Percentiles rank a stretch among this genome's conserved stretches.
Conservation (phyloP, 2,329 filamentous ascomycete genomes). For the Paraphoma sp. region DNA sequence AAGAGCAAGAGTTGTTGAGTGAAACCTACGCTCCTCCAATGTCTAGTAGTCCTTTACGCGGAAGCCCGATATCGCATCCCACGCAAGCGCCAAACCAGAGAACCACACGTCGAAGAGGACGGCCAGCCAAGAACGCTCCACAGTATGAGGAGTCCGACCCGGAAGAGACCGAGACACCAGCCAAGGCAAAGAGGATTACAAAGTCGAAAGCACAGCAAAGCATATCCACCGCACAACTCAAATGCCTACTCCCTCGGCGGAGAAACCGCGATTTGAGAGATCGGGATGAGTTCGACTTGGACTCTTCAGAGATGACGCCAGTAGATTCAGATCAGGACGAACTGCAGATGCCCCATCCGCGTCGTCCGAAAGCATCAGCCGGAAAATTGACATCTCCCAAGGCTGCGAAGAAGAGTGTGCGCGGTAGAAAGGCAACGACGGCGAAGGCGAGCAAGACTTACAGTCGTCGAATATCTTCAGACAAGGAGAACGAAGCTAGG, state of each 20-base stretch:
- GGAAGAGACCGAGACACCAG: constrained; percentile 32
- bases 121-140: constrained; percentile 18
- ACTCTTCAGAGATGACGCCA: constrained; percentile 40
- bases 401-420: constrained; percentile 29
- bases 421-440: constrained; percentile 28
- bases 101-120: constrained; percentile 25
- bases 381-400: constrained; percentile 30
- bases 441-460: constrained; percentile 38
- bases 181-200: constrained; percentile 18
- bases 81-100: constrained; percentile 18
- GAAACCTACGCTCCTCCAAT: constrained; percentile 53
- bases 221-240: constrained; percentile 53
- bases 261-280: constrained; percentile 35
- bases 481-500: constrained; percentile 51
- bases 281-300: constrained; percentile 51
- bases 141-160: constrained; percentile 30
- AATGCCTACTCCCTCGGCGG: constrained; percentile 54
- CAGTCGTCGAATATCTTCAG: constrained; percentile 45
- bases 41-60: constrained; percentile 48
- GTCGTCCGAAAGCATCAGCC: constrained; percentile 18
- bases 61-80: constrained; percentile 18
- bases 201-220: constrained; percentile 38
- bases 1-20: constrained; percentile 41
- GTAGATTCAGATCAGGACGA: constrained; percentile 53
- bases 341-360: constrained; percentile 38